These are phyloP conservation scores for Backusella liffmaniae DNA, from an alignment of 192 early-diverging fungal genomes.

Conservation along the genomic window DNA sequence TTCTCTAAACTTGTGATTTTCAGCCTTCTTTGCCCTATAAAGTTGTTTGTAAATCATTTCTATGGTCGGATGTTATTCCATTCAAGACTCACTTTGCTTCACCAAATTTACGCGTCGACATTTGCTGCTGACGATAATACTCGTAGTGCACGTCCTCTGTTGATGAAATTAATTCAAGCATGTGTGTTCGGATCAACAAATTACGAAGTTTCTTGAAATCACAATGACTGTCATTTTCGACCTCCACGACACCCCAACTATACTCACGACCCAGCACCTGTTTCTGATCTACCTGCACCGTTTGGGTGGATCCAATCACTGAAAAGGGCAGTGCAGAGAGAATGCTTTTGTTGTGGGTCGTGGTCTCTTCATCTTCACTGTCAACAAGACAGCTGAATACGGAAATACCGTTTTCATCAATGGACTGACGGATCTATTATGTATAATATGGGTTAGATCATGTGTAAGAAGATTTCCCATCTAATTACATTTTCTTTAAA, in stretches of 20 bases:
- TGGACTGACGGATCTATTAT: conserved; percentile 66
- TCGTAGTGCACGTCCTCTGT: conserved; percentile 98
- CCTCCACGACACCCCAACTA: conserved; percentile 94
- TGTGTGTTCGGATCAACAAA: conserved; percentile 89
- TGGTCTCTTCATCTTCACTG: conserved; percentile 77
- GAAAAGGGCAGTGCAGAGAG: conserved; percentile 94
- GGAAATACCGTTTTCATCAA: conserved; percentile 80
- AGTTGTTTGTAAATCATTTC: background rate
- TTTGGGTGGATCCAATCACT: conserved; percentile 86
- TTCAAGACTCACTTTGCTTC: conserved; percentile 63
- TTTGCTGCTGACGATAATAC: conserved; percentile 81
- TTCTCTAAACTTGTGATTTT: conserved; percentile 95
- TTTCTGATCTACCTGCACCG: conserved; percentile 84
- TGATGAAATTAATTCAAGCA: conserved; percentile 91
- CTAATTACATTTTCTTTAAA: conserved; percentile 75
- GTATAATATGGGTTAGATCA: background rate
- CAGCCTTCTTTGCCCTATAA: conserved; percentile 65
- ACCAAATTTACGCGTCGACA: conserved; percentile 89
- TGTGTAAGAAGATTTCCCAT: conserved; percentile 1
- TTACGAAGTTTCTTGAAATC: conserved; percentile 95
- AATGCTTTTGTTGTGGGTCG: conserved; percentile 77
- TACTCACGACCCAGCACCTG: conserved; percentile 86
- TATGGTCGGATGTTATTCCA: too few relatives aligned
- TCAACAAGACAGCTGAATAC: conserved; percentile 78
- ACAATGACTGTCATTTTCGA: conserved; percentile 94